Percentiles rank a stretch among this genome's conserved stretches.
phyloP scores from a whole-genome alignment of 2,329 filamentous ascomycete species.

The Alternaria novae-zelandiae region DNA sequence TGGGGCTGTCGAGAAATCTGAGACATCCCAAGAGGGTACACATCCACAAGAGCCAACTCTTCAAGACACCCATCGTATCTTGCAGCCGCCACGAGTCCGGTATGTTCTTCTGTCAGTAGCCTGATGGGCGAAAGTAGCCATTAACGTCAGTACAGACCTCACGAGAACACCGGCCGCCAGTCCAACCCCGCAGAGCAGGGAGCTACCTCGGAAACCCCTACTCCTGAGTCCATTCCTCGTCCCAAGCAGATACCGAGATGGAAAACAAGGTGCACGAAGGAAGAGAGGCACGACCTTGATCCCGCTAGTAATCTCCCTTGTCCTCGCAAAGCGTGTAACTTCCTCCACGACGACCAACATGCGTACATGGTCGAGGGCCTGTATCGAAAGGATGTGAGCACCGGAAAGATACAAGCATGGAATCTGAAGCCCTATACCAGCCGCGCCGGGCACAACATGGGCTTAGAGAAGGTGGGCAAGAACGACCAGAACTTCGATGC shows the following conservation, averaged over 20 bases:
- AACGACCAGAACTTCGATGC: not conserved
- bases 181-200: not conserved
- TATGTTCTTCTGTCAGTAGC: not conserved
- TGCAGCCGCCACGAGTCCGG: not conserved
- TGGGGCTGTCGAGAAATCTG: not conserved
- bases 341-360: not conserved
- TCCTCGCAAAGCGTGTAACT: not conserved
- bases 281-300: not conserved
- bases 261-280: not conserved
- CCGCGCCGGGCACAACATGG: not conserved
- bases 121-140: not conserved
- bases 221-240: not conserved
- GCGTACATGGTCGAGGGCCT: not conserved
- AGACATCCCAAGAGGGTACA: not conserved
- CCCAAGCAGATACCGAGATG: not conserved
- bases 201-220: not conserved
- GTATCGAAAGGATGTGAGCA: not conserved
- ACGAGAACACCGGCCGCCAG: not conserved
- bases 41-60: not conserved
- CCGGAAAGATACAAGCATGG: not conserved
- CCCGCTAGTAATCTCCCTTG: not conserved
- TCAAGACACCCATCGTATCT: not conserved
- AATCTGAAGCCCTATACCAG: not conserved
- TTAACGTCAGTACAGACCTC: not conserved
- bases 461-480: not conserved